These are phyloP conservation scores for Schizonepeta tenuifolia DNA, from an alignment of 257 asterid species.

Conservation along the genomic window DNA sequence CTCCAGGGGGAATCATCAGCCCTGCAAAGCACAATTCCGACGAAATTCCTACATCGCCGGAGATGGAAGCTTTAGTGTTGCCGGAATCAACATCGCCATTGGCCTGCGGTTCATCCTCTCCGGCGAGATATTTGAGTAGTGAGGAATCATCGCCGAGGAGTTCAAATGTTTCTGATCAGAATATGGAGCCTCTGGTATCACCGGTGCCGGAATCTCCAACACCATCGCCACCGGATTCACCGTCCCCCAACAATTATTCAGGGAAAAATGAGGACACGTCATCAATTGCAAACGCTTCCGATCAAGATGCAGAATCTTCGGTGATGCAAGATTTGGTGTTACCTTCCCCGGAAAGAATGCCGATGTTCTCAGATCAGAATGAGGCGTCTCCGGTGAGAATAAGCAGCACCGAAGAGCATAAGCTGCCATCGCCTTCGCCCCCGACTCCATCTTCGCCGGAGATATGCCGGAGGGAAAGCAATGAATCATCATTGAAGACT, in stretches of 20 bases:
- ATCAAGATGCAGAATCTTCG: conserved; percentile 14
- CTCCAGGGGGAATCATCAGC: not conserved
- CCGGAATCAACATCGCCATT: conserved; percentile 11
- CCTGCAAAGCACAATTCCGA: not conserved
- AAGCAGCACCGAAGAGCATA: conserved; percentile 17
- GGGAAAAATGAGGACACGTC: not conserved
- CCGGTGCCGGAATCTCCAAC: not conserved
- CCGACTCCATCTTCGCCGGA: conserved; percentile 55
- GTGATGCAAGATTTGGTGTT: conserved; percentile 1
- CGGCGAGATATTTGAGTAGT: conserved; percentile 40
- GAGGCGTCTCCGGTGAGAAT: conserved; percentile 28
- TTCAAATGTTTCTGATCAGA: conserved; percentile 12
- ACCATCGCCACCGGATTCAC: not conserved
- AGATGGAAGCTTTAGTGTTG: conserved; percentile 4
- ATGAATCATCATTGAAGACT: conserved; percentile 46
- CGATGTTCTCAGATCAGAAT: conserved; percentile 28
- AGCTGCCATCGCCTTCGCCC: conserved; percentile 49
- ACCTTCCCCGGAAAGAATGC: conserved; percentile 50
- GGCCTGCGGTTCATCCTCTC: conserved; percentile 51
- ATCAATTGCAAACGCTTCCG: conserved; percentile 20
- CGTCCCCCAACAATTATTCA: conserved; percentile 1
- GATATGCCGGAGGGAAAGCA: conserved; percentile 44
- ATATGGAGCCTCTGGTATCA: not conserved
- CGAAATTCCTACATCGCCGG: not conserved
- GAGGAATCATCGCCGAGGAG: conserved; percentile 25